Percentiles rank a stretch among this genome's conserved stretches.
phyloP scores from a whole-genome alignment of 306 rosid species.

The Ziziphus jujuba region DNA sequence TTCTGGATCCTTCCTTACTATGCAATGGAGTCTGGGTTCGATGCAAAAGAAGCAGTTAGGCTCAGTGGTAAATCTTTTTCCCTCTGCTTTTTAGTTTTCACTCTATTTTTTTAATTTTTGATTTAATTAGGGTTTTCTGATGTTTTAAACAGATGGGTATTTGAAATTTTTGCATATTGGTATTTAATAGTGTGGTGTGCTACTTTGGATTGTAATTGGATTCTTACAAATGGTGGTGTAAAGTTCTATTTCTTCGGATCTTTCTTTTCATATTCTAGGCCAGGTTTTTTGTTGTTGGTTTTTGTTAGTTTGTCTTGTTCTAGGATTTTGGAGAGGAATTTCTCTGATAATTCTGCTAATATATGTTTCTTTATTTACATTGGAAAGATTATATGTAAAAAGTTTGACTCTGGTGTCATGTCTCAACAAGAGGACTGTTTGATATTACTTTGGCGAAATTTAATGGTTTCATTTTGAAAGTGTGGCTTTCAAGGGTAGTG shows the following conservation, averaged over 20 bases:
- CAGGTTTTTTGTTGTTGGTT: neutral
- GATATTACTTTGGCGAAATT: neutral
- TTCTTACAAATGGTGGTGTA: neutral
- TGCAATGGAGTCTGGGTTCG: constrained; percentile 37
- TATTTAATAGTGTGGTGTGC: neutral
- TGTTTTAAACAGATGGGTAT: constrained; percentile 12
- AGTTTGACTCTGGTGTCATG: too few relatives aligned
- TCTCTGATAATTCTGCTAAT: neutral
- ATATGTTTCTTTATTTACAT: neutral
- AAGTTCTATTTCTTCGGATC: neutral
- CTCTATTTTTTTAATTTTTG: neutral
- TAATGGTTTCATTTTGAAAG: neutral
- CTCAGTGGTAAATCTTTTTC: constrained; percentile 49
- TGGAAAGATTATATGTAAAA: too few relatives aligned
- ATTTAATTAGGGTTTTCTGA: constrained; percentile 16
- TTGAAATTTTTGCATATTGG: neutral
- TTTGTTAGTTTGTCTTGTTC: neutral
- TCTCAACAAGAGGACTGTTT: neutral
- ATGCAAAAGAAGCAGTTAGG: constrained; percentile 60
- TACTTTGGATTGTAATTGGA: neutral
- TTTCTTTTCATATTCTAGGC: neutral
- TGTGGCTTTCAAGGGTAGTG: neutral
- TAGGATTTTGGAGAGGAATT: neutral
- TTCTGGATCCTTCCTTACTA: constrained; percentile 75
- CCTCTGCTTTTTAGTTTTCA: neutral